Evolutionary conservation across 2,329 filamentous ascomycete genomes (phyloP), one percentile per base, ranked within the genome.

Genomic region (Exophiala viscosa): DNA sequence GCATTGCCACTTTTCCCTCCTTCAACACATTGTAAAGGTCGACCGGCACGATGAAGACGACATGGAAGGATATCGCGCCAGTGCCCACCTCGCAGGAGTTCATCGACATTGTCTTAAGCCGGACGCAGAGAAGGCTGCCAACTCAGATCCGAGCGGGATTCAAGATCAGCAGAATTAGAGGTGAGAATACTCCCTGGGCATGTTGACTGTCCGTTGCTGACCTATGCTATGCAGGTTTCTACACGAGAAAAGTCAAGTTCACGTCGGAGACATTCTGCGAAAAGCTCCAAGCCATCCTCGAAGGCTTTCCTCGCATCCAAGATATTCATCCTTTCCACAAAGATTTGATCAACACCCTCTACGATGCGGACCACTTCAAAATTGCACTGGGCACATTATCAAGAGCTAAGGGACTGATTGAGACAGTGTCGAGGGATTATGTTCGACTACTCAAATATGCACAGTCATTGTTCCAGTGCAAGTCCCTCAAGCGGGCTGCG

Each of bases 201-300:
- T 11, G 20, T 18, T 31, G 8, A 18, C 3, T 11, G 18, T 31
- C 20, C n/a, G 20, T 55, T 52, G 60, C 68, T 69, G 60, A 70
- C 59, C 41, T 56, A 54, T n/a, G 60, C 50, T 47, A 51, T 43
- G 35, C 61, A 85, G 87, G 83, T 45, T 97, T 97, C 76, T 97
- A 97, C 73, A 96, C 92, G 41, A 81, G 93, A 70, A 97, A 97
- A 75, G 91, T 96, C 80, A 97, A 97, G 75, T 99, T 90, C 75
- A 96, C 93, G 5, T 86, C 92, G 68, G 93, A 99, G 76, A 97
- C 92, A 38, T 96, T 96, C 73, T 85, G 85, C 61, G 93, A 99
- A 72, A 97, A 97, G 75, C 84, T 99, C 62, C 83, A 84, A 62
- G 82, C 85, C 55, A 96, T 96, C 66, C 84, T 97, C 66, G 88